Evolutionary conservation across 2,329 filamentous ascomycete genomes (phyloP).

Genomic region (Curvularia verruculosa): DNA sequence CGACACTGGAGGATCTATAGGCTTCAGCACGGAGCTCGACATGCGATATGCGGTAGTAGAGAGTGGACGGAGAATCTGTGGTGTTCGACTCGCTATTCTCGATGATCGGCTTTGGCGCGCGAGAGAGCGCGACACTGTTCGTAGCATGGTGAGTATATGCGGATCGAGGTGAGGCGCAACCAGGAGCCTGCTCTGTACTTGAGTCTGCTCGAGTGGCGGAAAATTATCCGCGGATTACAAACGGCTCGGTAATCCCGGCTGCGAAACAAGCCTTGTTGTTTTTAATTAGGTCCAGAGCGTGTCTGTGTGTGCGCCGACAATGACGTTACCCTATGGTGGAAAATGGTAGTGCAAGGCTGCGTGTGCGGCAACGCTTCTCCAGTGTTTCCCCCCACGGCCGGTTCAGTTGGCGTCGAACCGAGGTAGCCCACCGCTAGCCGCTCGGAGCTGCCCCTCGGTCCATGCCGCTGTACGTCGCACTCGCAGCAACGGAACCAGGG

Average conservation of each 20-base stretch:
- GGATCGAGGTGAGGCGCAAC: constrained; percentile 9
- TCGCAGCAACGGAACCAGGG: constrained; percentile 34
- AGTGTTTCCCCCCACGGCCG: constrained; percentile 11
- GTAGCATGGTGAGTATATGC: constrained; percentile 42
- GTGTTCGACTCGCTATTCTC: constrained; percentile 31
- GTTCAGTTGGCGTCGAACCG: constrained; percentile 6
- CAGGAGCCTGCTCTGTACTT: constrained; percentile 15
- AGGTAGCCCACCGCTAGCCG: constrained; percentile 18
- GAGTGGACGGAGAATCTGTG: constrained; percentile 47
- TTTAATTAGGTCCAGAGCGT: neutral
- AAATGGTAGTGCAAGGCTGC: constrained; percentile 9
- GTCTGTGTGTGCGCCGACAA: constrained; percentile 18
- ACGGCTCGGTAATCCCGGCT: constrained; percentile 18
- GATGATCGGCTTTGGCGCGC: constrained; percentile 45
- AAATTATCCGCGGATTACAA: constrained; percentile 25
- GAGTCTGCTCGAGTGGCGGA: constrained; percentile 15
- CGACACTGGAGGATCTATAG: constrained; percentile 67
- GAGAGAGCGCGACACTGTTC: constrained; percentile 45
- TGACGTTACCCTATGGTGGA: constrained; percentile 8
- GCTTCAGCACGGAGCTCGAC: constrained; percentile 58
- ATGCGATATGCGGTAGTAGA: constrained; percentile 57
- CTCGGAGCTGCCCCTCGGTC: constrained; percentile 41
- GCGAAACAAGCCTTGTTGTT: constrained; percentile 18
- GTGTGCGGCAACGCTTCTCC: constrained; percentile 37
- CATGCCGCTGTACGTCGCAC: constrained; percentile 27